Conservation (phyloP, 2,329 filamentous ascomycete species). For the Amauroascus niger region DNA sequence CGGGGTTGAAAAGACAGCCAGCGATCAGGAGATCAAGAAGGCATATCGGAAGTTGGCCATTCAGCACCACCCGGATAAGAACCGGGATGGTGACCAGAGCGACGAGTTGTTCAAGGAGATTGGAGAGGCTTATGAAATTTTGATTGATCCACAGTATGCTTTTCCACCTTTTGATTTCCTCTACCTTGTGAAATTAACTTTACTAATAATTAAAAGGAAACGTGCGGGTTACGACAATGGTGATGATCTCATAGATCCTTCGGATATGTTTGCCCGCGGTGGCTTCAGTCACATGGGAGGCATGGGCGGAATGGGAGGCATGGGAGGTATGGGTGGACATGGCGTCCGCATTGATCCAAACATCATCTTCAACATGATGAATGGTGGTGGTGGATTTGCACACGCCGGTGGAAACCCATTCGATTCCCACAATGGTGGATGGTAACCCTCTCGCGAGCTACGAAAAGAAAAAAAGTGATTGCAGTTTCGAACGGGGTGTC, state of each 20-base stretch:
- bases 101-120: conserved; percentile 97
- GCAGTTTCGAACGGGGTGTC: background rate
- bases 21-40: conserved; percentile 82
- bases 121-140: conserved; percentile 88
- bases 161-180: background rate
- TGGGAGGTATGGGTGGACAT: conserved; percentile 45
- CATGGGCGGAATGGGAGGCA: conserved; percentile 49
- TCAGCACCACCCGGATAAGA: conserved; percentile 94
- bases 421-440: conserved; percentile 23
- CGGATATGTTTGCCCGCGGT: conserved; percentile 65
- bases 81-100: conserved; percentile 64
- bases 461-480: background rate
- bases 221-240: conserved; percentile 84
- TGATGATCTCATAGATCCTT: conserved; percentile 78
- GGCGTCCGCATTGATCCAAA: conserved; percentile 58
- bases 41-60: conserved; percentile 94
- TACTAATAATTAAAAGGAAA: conserved; percentile 65
- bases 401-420: conserved; percentile 44
- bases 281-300: conserved; percentile 37
- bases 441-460: background rate
- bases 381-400: conserved; percentile 45
- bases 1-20: conserved; percentile 73
- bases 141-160: conserved; percentile 85
- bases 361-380: conserved; percentile 78
- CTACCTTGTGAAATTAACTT: background rate